Percentiles rank a stretch among this genome's conserved stretches.
These are phyloP conservation scores for Stagonosporopsis vannaccii DNA, from an alignment of 2,329 filamentous ascomycete genomes.

Conservation along the genomic window DNA sequence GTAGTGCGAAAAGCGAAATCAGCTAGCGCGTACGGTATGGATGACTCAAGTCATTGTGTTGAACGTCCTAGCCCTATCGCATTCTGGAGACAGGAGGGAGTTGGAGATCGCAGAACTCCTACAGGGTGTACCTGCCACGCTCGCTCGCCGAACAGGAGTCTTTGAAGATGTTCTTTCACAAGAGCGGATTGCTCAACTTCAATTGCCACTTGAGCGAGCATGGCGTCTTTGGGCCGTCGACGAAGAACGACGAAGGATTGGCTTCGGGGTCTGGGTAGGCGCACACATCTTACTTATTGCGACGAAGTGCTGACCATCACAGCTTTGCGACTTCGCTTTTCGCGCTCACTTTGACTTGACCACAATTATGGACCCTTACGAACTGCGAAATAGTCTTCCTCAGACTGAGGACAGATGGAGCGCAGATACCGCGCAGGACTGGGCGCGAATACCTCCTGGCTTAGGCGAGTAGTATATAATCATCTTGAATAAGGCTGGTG, in stretches of 20 bases:
- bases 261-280: conserved; percentile 6
- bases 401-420: conserved; percentile 1
- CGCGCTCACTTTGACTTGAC: background rate
- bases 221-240: conserved; percentile 6
- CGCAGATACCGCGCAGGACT: conserved; percentile 1
- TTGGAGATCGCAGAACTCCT: background rate
- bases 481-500: background rate
- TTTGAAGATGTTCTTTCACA: conserved; percentile 1
- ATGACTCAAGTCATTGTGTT: conserved; percentile 8
- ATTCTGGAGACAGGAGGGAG: conserved; percentile 5
- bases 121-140: background rate
- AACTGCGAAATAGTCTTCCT: conserved; percentile 2
- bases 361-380: background rate
- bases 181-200: background rate
- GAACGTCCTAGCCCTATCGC: conserved; percentile 2
- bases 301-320: background rate
- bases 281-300: background rate
- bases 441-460: background rate
- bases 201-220: background rate
- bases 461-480: background rate
- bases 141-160: conserved; percentile 1
- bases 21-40: conserved; percentile 2
- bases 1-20: conserved; percentile 3
- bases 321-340: background rate
- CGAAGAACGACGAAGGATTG: conserved; percentile 2